Conservation (phyloP, 306 rosid genomes). For the Gleditsia sinensis region DNA sequence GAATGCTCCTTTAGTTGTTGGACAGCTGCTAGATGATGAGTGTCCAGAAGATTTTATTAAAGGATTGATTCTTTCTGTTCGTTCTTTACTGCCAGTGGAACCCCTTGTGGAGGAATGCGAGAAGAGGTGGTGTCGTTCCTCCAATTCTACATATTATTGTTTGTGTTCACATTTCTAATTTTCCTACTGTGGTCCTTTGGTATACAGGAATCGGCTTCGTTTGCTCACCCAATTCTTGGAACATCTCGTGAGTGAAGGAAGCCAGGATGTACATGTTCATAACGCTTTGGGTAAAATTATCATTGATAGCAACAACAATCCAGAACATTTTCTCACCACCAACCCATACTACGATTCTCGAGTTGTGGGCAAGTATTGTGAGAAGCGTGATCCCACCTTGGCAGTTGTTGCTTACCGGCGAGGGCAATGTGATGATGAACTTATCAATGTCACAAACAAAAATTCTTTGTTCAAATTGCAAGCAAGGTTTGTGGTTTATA, state of each 20-base stretch:
- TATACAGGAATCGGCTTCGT: conserved; percentile 91
- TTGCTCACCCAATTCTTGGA: conserved; percentile 95
- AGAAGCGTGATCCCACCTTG: conserved; percentile 97
- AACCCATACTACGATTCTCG: conserved; percentile 99
- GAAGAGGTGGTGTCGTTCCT: conserved; percentile 70
- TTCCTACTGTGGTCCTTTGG: conserved; percentile 28
- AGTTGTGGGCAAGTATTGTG: conserved; percentile 99
- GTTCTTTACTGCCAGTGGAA: conserved; percentile 99
- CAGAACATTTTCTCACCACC: conserved; percentile 98
- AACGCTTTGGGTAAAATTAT: conserved; percentile 98
- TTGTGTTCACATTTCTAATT: conserved; percentile 25
- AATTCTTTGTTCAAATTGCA: conserved; percentile 96
- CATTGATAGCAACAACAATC: conserved; percentile 97
- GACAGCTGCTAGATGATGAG: conserved; percentile 97
- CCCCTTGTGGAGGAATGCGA: conserved; percentile 98
- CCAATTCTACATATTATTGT: not conserved
- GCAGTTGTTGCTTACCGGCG: conserved; percentile 98
- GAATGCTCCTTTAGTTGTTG: conserved; percentile 98
- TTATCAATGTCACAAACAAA: conserved; percentile 91
- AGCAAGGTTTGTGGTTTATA: conserved; percentile 80
- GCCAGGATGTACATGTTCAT: conserved; percentile 99
- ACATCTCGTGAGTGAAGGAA: conserved; percentile 99
- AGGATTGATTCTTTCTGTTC: conserved; percentile 96
- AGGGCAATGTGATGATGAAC: conserved; percentile 98
- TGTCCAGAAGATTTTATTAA: conserved; percentile 99